These are phyloP conservation scores for Brassica rapa DNA, from an alignment of 345 rosid genomes.

Conservation along the genomic window DNA sequence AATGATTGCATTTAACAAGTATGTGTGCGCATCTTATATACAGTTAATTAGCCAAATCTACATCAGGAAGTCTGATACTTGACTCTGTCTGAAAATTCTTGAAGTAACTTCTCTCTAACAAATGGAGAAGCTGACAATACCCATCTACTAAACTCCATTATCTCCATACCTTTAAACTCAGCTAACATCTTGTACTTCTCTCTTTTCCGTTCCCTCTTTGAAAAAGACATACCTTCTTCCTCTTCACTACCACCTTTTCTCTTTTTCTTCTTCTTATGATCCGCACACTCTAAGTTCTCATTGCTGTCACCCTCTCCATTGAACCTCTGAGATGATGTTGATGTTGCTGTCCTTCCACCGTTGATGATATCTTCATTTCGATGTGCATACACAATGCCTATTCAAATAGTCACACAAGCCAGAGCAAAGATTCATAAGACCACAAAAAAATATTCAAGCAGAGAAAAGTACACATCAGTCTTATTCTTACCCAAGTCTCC, in stretches of 20 bases:
- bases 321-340: conserved; percentile 26
- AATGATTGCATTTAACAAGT: no score
- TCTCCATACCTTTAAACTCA: conserved; percentile 62
- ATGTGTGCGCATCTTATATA: background rate
- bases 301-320: conserved; percentile 13
- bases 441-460: background rate
- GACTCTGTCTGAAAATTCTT: conserved; percentile 41
- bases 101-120: conserved; percentile 54
- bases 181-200: conserved; percentile 57
- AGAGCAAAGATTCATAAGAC: background rate
- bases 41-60: conserved; percentile 2
- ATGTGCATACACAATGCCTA: conserved; percentile 80
- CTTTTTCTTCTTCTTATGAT: conserved; percentile 38
- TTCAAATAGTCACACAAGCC: conserved; percentile 7
- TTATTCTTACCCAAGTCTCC: background rate
- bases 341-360: conserved; percentile 23
- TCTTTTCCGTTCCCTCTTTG: conserved; percentile 49
- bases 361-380: conserved; percentile 71
- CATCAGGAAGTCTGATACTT: background rate
- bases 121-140: conserved; percentile 53
- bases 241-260: conserved; percentile 22
- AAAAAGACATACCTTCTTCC: conserved; percentile 29
- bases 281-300: conserved; percentile 11
- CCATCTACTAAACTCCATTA: conserved; percentile 79
- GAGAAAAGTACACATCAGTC: background rate